phyloP scores from a whole-genome alignment of 1,284 basidiomycete genomes.

The Tilletiopsis washingtonensis region DNA sequence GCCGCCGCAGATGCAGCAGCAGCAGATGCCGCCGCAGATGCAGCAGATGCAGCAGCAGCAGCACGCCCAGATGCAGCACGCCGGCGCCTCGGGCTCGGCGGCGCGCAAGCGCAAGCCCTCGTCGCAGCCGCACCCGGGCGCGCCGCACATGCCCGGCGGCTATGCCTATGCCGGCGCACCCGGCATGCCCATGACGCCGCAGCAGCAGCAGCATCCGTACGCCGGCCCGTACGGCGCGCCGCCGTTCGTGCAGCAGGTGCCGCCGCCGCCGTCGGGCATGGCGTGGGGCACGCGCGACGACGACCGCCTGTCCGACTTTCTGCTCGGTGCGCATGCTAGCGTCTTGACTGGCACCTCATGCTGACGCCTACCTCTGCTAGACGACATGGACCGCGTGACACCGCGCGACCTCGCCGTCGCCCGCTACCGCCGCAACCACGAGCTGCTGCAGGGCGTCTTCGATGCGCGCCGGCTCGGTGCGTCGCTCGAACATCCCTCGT shows the following conservation, averaged over 20 bases:
- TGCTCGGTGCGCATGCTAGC: conserved; percentile 12
- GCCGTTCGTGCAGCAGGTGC: background rate
- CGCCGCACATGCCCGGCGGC: too few species aligned
- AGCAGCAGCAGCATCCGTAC: background rate
- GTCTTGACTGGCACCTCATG: background rate
- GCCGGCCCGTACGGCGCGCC: background rate
- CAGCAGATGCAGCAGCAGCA: too few species aligned
- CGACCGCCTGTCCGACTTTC: conserved; percentile 12
- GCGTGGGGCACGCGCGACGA: background rate
- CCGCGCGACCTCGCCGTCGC: conserved; percentile 39
- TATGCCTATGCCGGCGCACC: too few species aligned
- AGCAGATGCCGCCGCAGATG: too few species aligned
- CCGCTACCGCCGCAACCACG: conserved; percentile 40
- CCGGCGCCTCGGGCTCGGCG: too few species aligned
- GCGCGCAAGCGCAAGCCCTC: too few species aligned
- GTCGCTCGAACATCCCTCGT: background rate
- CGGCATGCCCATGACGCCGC: background rate
- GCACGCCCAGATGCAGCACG: too few species aligned
- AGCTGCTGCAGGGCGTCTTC: conserved; percentile 36
- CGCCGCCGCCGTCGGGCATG: background rate
- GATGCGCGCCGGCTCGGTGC: conserved; percentile 33
- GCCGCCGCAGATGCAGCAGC: too few species aligned
- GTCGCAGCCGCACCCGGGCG: too few species aligned
- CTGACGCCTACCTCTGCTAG: conserved; percentile 14
- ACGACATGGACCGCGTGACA: conserved; percentile 37